Percentiles rank a stretch among this genome's conserved stretches.
Conservation (phyloP, 306 rosid genomes). For the Pterocarpus santalinus region DNA sequence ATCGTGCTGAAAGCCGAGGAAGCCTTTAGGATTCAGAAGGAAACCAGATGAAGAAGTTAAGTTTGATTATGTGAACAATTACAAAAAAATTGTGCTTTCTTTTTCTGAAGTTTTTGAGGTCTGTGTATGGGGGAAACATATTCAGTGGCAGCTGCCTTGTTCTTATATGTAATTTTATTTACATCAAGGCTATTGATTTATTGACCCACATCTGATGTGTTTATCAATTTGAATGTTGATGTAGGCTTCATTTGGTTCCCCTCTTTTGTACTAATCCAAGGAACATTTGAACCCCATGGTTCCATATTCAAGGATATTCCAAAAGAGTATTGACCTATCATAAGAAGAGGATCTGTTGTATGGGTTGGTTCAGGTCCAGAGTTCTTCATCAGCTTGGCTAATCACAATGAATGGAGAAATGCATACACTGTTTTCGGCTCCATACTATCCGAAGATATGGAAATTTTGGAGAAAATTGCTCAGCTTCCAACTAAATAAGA, state of each 20-base stretch:
- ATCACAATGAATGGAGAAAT: slow-evolving; percentile 74
- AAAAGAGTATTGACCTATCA: slow-evolving; percentile 54
- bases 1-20: slow-evolving; percentile 84
- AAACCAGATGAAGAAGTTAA: slow-evolving; percentile 73
- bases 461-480: slow-evolving; percentile 67
- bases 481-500: slow-evolving; percentile 67
- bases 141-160: not conserved
- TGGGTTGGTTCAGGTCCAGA: slow-evolving; percentile 91
- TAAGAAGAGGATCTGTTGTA: slow-evolving; percentile 78
- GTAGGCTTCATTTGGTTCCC: slow-evolving; percentile 59
- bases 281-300: slow-evolving; percentile 57
- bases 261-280: slow-evolving; percentile 61
- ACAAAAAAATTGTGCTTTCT: slow-evolving; percentile 21
- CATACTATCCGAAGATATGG: slow-evolving; percentile 74
- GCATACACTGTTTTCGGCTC: slow-evolving; percentile 74
- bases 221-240: slow-evolving; percentile 46
- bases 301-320: slow-evolving; percentile 54
- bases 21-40: slow-evolving; percentile 78
- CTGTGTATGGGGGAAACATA: not conserved
- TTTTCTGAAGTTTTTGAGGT: slow-evolving; percentile 12
- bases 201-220: not conserved
- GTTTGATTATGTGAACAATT: slow-evolving; percentile 40
- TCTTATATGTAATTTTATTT: slow-evolving; percentile 5
- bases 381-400: slow-evolving; percentile 83
- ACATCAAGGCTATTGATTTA: not conserved